phyloP scores from a whole-genome alignment of 2,329 filamentous ascomycete genomes.

The Arthrobotrys conoides region DNA sequence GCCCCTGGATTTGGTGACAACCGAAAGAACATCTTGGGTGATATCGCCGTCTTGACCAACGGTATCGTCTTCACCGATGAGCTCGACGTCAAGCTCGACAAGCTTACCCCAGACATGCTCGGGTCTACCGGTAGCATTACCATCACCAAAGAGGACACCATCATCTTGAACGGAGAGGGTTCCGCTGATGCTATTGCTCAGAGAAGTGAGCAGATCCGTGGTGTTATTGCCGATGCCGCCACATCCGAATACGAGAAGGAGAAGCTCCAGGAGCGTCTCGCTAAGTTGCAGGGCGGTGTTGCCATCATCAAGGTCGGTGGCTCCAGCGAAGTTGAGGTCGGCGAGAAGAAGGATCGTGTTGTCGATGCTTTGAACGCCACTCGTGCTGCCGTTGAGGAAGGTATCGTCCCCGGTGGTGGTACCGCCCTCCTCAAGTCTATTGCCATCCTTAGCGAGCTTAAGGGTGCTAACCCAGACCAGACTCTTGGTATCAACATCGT shows the following conservation, averaged over 20 bases:
- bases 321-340: constrained; percentile 96
- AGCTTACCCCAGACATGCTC: constrained; percentile 94
- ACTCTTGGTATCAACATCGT: constrained; percentile 97
- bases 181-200: constrained; percentile 93
- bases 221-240: constrained; percentile 91
- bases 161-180: constrained; percentile 96
- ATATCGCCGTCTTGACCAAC: constrained; percentile 95
- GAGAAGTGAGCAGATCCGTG: constrained; percentile 98
- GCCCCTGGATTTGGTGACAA: constrained; percentile 99
- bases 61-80: constrained; percentile 98
- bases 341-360: constrained; percentile 99
- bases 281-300: constrained; percentile 98
- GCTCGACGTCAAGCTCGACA: constrained; percentile 99
- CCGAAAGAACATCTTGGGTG: constrained; percentile 99
- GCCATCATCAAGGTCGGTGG: constrained; percentile 99
- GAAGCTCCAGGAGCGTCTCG: constrained; percentile 99
- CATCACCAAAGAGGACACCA: constrained; percentile 99
- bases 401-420: constrained; percentile 97
- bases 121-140: constrained; percentile 98
- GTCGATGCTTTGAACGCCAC: constrained; percentile 98
- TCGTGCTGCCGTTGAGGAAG: constrained; percentile 97
- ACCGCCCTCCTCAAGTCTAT: constrained; percentile 98
- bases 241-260: constrained; percentile 99
- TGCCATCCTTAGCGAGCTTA: constrained; percentile 84
- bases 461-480: constrained; percentile 97